Conservation (phyloP, 2,329 filamentous ascomycete species). For the Fusarium protoensiforme region DNA sequence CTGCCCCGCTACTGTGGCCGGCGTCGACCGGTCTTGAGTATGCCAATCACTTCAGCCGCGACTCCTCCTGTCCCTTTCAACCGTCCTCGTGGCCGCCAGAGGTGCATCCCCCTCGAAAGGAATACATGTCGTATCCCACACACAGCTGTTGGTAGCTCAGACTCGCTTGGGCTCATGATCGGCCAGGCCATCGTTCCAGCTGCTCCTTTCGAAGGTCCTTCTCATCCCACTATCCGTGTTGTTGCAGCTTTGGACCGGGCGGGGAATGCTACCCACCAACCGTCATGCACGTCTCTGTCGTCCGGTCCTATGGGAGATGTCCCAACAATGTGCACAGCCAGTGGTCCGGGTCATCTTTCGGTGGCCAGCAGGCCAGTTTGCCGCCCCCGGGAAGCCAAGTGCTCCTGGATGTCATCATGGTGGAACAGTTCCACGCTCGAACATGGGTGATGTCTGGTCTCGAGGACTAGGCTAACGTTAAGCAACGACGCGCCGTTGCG, state of each 20-base stretch:
- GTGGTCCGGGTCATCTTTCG: neutral
- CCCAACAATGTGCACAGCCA: conserved; percentile 24
- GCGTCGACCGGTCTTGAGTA: conserved; percentile 14
- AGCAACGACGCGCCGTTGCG: conserved; percentile 22
- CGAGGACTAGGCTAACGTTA: conserved; percentile 19
- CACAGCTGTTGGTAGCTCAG: neutral
- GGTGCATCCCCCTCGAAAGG: conserved; percentile 10
- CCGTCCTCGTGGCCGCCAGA: neutral
- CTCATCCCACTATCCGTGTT: conserved; percentile 9
- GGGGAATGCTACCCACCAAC: conserved; percentile 12
- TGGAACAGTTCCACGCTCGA: conserved; percentile 21
- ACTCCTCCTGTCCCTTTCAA: conserved; percentile 4
- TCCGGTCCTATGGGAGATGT: conserved; percentile 9
- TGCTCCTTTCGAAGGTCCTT: conserved; percentile 1
- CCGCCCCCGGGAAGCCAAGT: conserved; percentile 9
- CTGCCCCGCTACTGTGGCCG: conserved; percentile 24
- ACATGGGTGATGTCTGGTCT: conserved; percentile 15
- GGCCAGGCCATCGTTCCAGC: conserved; percentile 11
- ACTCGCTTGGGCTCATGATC: conserved; percentile 16
- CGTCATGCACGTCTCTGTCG: conserved; percentile 21
- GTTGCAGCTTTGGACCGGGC: conserved; percentile 22
- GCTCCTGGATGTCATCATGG: conserved; percentile 18
- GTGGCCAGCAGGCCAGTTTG: conserved; percentile 7
- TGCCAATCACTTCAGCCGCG: conserved; percentile 19
- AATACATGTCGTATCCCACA: neutral